Evolutionary conservation across 2,329 filamentous ascomycete species (phyloP).

Genomic region (Penicillium janthinellum): DNA sequence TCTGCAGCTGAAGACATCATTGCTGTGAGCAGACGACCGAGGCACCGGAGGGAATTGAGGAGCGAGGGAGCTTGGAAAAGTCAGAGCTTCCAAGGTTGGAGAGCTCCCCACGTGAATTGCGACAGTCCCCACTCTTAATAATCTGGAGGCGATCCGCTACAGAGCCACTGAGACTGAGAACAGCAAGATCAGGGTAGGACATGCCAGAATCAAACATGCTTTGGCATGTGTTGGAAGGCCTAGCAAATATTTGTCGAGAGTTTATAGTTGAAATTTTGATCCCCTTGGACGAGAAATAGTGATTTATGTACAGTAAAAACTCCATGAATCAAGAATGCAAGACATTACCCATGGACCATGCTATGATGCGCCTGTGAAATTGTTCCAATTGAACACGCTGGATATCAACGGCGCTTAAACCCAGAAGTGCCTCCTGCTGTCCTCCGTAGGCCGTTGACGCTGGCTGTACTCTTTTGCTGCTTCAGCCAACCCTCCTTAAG

Average conservation of each 20-base stretch:
- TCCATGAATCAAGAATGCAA: slow-evolving; percentile 3
- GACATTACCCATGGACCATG: slow-evolving; percentile 4
- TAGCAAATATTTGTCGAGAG: neutral
- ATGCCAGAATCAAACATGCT: neutral
- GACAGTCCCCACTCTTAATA: slow-evolving; percentile 25
- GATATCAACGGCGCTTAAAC: slow-evolving; percentile 39
- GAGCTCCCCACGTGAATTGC: slow-evolving; percentile 11
- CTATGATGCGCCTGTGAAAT: neutral
- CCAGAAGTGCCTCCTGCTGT: slow-evolving; percentile 38
- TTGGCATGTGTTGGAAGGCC: no score
- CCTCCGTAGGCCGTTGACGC: slow-evolving; percentile 41
- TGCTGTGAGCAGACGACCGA: slow-evolving; percentile 15
- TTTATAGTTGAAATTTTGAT: neutral
- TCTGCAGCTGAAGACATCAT: slow-evolving; percentile 37
- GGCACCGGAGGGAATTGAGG: slow-evolving; percentile 16
- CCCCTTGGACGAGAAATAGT: neutral
- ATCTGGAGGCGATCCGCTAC: slow-evolving; percentile 13
- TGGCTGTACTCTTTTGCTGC: slow-evolving; percentile 34
- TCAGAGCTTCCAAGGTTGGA: slow-evolving; percentile 22
- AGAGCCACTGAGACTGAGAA: neutral
- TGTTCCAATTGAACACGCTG: neutral
- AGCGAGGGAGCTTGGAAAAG: slow-evolving; percentile 15
- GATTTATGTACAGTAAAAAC: neutral
- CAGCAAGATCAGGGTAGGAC: neutral
- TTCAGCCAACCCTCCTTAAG: slow-evolving; percentile 45